Evolutionary conservation across 768 basidiomycete genomes (phyloP), one percentile per base, ranked within the genome.

Genomic region (Mycena metata): DNA sequence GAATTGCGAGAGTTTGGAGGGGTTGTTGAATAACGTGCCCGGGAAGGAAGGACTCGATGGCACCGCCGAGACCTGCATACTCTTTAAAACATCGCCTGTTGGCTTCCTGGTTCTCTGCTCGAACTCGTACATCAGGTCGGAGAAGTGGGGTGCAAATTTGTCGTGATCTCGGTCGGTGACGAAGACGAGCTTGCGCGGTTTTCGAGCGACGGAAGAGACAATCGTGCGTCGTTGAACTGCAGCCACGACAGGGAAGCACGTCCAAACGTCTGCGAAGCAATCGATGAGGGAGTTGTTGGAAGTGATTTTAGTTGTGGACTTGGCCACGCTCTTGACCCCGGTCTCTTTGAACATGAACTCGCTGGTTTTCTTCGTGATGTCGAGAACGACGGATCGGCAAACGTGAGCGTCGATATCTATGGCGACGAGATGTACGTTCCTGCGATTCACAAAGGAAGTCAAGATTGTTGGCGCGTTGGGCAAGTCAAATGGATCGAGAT

Each of bases 261-360:
- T 87, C 89, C 89, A 90, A 23, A 88, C 85, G 16, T 88, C 87
- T 0, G 82, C 75, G 58, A 87, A 83, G 60, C 87, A 89, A 69
- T 88, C 86, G 19, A 90, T 76, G 13, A 90, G 76, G 49, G 78
- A 83, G 60, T 89, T 90, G 66, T 89, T 83, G 9, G 75, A 70
- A 2, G 81, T 81, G 7, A 58, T 26, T 19, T 51, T 60, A n/a
- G 60, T 56, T 35, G 58, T 61, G 10, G 75, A 69, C 26, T 42
- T 68, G 30, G 73, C 59, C n/a, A 71, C 52, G 11, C 66, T 66
- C 11, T 74, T 74, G 26, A 45, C 45, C 15, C 80, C 83, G 42
- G 80, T 84, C 64, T 85, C 83, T 62, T 80, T 81, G 79, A 90
- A 90, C 64, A 79, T 83, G 66, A 87, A 89, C 60, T 89, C 86